A percentile compares a stretch with the other conserved stretches of the same genome.
Evolutionary conservation across 495 filamentous ascomycete genomes (phyloP).

Genomic region (Hypoxylon trugodes): DNA sequence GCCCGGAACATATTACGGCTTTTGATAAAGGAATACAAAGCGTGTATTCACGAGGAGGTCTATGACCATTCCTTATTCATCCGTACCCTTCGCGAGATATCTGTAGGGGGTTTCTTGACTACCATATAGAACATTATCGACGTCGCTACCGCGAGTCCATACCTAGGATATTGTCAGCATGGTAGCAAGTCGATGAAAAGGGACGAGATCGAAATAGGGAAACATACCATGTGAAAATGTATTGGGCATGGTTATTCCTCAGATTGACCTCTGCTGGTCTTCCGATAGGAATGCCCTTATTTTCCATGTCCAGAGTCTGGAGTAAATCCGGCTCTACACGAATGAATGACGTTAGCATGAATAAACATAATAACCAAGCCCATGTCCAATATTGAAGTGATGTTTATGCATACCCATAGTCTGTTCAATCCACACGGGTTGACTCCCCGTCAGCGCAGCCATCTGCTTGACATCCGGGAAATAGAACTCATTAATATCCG

Average conservation of each 20-base stretch:
- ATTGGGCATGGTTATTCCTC: constrained; percentile 95
- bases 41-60: constrained; percentile 10
- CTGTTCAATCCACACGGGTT: constrained; percentile 94
- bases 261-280: constrained; percentile 89
- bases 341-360: constrained; percentile 15
- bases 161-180: constrained; percentile 64
- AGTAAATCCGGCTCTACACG: constrained; percentile 77
- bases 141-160: constrained; percentile 84
- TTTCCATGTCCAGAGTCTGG: constrained; percentile 71
- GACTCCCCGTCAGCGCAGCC: constrained; percentile 83
- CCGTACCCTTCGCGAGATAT: constrained; percentile 75
- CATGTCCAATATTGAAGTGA: not conserved
- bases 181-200: constrained; percentile 3
- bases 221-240: constrained; percentile 94
- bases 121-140: constrained; percentile 96
- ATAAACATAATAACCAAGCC: not conserved
- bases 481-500: constrained; percentile 84
- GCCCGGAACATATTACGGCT: not conserved
- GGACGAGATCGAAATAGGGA: not conserved
- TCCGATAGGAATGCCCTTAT: constrained; percentile 92
- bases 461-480: constrained; percentile 95
- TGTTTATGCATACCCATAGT: constrained; percentile 76
- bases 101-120: constrained; percentile 80
- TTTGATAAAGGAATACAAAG: not conserved
- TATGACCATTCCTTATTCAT: constrained; percentile 82